phyloP scores from a whole-genome alignment of 2,329 filamentous ascomycete species.

The Fusarium albidum region DNA sequence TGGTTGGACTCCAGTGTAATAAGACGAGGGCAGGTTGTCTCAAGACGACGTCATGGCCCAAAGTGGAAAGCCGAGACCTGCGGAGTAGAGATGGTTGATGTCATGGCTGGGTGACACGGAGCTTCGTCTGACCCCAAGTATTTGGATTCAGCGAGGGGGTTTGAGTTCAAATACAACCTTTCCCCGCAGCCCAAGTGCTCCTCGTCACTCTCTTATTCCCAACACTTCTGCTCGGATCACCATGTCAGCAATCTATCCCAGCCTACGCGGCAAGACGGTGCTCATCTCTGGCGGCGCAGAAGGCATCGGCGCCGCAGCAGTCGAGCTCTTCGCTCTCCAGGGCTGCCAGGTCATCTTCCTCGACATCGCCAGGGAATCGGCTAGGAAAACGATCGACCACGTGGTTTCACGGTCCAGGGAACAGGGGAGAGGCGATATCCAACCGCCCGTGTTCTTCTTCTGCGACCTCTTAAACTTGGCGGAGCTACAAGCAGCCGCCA shows the following conservation, averaged over 20 bases:
- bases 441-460: slow-evolving; percentile 47
- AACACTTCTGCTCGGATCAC: background rate
- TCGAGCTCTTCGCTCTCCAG: slow-evolving; percentile 54
- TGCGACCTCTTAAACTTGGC: slow-evolving; percentile 53
- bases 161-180: too few species aligned
- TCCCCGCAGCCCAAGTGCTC: too few species aligned
- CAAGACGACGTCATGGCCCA: too few species aligned
- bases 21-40: too few species aligned
- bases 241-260: slow-evolving; percentile 46
- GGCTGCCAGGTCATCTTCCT: slow-evolving; percentile 55
- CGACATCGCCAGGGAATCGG: slow-evolving; percentile 47
- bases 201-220: too few species aligned
- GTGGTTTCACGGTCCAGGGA: slow-evolving; percentile 22
- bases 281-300: slow-evolving; percentile 56
- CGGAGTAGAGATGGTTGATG: too few species aligned
- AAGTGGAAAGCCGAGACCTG: too few species aligned
- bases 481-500: slow-evolving; percentile 44
- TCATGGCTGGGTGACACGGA: too few species aligned
- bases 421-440: background rate
- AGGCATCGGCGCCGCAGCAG: slow-evolving; percentile 55
- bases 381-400: slow-evolving; percentile 38
- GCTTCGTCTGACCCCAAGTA: too few species aligned
- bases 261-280: slow-evolving; percentile 50
- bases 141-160: too few species aligned
- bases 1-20: too few species aligned